phyloP scores from a whole-genome alignment of 768 basidiomycete species.

The Leccinum fibrillosum region DNA sequence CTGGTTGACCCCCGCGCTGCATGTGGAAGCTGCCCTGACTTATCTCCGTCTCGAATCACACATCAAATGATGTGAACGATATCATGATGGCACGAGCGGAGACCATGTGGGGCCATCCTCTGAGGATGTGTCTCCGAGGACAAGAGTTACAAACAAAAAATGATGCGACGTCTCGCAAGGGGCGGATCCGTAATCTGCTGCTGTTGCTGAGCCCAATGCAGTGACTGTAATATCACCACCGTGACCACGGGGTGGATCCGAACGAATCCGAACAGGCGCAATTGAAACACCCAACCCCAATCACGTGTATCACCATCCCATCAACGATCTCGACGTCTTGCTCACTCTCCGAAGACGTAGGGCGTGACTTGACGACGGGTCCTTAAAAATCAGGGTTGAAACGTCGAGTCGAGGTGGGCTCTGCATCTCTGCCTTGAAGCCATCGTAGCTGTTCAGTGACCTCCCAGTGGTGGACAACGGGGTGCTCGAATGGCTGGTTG shows the following conservation, averaged over 20 bases:
- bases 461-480: not conserved
- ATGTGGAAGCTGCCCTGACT: too few species aligned
- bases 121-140: conserved; percentile 7
- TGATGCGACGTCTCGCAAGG: not conserved
- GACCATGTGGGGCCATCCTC: not conserved
- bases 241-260: not conserved
- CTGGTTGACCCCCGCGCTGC: too few species aligned
- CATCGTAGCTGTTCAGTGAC: not conserved
- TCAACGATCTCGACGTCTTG: not conserved
- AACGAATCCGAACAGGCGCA: not conserved
- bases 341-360: conserved; percentile 4
- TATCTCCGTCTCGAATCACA: not conserved
- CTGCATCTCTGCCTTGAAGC: not conserved
- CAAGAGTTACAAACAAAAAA: conserved; percentile 10
- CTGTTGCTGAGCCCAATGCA: not conserved
- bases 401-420: not conserved
- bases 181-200: not conserved
- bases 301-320: not conserved
- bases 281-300: conserved; percentile 19
- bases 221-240: not conserved
- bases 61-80: conserved; percentile 2
- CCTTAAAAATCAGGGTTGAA: not conserved
- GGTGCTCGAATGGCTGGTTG: conserved; percentile 10
- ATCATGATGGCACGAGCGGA: not conserved
- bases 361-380: not conserved